Evolutionary conservation across 2,329 filamentous ascomycete species (phyloP).

Genomic region (Hymenoscyphus infarciens): DNA sequence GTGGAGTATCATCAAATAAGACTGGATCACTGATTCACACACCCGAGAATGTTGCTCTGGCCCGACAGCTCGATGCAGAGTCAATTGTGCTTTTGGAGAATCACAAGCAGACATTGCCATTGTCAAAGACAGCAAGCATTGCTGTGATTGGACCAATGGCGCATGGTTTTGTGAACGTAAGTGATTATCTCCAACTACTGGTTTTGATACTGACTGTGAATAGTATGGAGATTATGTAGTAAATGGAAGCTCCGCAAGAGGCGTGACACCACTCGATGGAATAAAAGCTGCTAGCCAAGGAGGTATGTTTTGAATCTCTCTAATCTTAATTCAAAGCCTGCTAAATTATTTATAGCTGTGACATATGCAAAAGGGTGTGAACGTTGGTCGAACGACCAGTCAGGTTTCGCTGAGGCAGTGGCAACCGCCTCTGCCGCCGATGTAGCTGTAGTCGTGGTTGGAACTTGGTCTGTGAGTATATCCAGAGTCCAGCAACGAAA

Average conservation of each 20-base stretch:
- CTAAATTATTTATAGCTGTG: conserved; percentile 36
- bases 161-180: conserved; percentile 64
- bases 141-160: conserved; percentile 76
- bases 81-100: conserved; percentile 83
- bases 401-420: conserved; percentile 64
- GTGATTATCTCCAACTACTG: conserved; percentile 29
- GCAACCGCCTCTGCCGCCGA: conserved; percentile 62
- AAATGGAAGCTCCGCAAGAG: conserved; percentile 57
- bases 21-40: conserved; percentile 60
- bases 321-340: neutral
- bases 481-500: neutral
- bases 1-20: conserved; percentile 52
- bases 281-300: conserved; percentile 59
- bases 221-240: conserved; percentile 73
- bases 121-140: conserved; percentile 63
- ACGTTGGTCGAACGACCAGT: conserved; percentile 67
- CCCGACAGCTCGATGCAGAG: conserved; percentile 73
- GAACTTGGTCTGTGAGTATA: conserved; percentile 58
- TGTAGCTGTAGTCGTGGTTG: conserved; percentile 69
- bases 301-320: conserved; percentile 29
- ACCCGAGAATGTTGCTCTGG: conserved; percentile 64
- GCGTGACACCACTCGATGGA: conserved; percentile 67
- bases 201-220: conserved; percentile 5
- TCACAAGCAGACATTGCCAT: conserved; percentile 56
- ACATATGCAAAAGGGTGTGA: conserved; percentile 69